Percentiles rank a stretch among this genome's conserved stretches.
Evolutionary conservation across 164 flowering plant species (phyloP).

Genomic region (Taxillus chinensis): DNA sequence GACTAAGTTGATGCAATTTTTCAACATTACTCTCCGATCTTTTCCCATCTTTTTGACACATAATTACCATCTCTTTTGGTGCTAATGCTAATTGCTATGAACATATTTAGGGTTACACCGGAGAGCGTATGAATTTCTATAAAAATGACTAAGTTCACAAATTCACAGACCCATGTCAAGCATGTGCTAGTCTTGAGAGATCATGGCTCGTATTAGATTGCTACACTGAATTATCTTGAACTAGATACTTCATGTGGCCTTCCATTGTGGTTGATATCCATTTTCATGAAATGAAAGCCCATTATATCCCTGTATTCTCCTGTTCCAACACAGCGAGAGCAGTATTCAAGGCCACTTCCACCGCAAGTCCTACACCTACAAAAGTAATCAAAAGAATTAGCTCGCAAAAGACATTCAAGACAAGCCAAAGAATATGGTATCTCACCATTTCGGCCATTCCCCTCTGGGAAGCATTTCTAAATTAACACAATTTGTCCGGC

Average conservation of each 20-base stretch:
- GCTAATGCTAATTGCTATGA: too few species aligned
- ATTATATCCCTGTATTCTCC: conserved; percentile 71
- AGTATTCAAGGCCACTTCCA: conserved; percentile 68
- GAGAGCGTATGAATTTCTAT: too few species aligned
- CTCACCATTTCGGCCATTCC: conserved; percentile 94
- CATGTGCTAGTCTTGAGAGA: not conserved
- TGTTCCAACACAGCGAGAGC: conserved; percentile 71
- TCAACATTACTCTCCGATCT: too few species aligned
- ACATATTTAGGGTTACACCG: too few species aligned
- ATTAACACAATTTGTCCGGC: conserved; percentile 57
- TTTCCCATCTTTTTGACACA: too few species aligned
- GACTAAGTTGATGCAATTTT: too few species aligned
- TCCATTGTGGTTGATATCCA: conserved; percentile 8
- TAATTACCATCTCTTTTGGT: too few species aligned
- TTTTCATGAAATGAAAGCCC: conserved; percentile 73
- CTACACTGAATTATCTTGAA: conserved; percentile 2
- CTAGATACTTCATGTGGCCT: conserved; percentile 2
- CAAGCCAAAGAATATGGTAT: not conserved
- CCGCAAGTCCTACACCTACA: conserved; percentile 77
- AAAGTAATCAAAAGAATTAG: not conserved
- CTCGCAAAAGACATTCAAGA: not conserved
- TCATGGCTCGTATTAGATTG: conserved; percentile 5
- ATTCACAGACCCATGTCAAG: too few species aligned
- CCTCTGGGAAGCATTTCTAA: conserved; percentile 75
- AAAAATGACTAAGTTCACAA: too few species aligned